Conservation (phyloP, 495 filamentous ascomycete genomes). For the Cercophora sp. region DNA sequence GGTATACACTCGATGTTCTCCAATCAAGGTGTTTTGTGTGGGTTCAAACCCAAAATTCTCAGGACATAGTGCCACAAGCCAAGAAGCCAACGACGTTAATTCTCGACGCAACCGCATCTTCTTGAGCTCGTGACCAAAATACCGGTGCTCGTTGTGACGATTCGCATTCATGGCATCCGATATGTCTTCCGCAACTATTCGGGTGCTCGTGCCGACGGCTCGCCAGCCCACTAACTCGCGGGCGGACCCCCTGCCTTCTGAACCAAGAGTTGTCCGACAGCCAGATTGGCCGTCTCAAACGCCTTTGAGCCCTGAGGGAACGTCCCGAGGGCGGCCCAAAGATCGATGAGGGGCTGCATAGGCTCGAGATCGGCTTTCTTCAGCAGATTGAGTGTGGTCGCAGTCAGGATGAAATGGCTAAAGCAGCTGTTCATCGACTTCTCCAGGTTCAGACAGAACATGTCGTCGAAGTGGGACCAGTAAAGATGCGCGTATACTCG, state of each 20-base stretch:
- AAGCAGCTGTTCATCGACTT: conserved; percentile 93
- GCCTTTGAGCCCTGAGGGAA: conserved; percentile 68
- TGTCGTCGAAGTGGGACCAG: conserved; percentile 78
- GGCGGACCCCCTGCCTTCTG: conserved; percentile 38
- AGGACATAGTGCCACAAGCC: too few species aligned
- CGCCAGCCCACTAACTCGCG: conserved; percentile 9
- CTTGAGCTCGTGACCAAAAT: too few species aligned
- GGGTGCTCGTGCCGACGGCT: too few species aligned
- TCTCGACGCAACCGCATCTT: too few species aligned
- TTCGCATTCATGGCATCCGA: too few species aligned
- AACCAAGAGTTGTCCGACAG: conserved; percentile 41
- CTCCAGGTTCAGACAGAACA: conserved; percentile 76
- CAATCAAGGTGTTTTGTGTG: too few species aligned
- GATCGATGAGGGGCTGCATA: conserved; percentile 87
- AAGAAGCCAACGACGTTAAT: too few species aligned
- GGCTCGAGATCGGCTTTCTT: conserved; percentile 84
- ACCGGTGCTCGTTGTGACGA: too few species aligned
- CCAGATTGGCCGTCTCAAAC: conserved; percentile 51
- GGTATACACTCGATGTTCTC: too few species aligned
- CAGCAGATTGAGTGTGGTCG: conserved; percentile 78
- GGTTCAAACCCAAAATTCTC: too few species aligned
- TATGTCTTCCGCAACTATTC: too few species aligned
- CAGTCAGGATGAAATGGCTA: conserved; percentile 86
- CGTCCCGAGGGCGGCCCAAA: conserved; percentile 80
- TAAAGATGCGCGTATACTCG: conserved; percentile 91